phyloP scores from a whole-genome alignment of 805 yeast genomes.

The Ogataea siamensis region DNA sequence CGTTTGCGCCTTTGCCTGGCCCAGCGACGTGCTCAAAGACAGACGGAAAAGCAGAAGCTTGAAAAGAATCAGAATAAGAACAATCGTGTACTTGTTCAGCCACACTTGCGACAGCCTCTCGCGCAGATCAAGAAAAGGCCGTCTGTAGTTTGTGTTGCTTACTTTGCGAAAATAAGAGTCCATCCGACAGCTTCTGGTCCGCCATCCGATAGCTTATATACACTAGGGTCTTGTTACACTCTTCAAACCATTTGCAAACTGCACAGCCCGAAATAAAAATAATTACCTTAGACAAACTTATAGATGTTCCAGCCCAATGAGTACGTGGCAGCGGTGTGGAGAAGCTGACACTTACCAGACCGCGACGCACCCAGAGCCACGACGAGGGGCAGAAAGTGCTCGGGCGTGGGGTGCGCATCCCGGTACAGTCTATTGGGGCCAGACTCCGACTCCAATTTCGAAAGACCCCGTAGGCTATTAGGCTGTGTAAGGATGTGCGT shows the following conservation, averaged over 20 bases:
- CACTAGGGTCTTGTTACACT: constrained; percentile 7
- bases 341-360: constrained; percentile 41
- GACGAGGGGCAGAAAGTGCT: constrained; percentile 67
- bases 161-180: constrained; percentile 5
- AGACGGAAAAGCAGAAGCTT: constrained; percentile 58
- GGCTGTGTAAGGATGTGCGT: constrained; percentile 27
- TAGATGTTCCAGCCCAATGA: constrained; percentile 74
- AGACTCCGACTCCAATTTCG: constrained; percentile 19
- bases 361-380: constrained; percentile 58
- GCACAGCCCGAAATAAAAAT: constrained; percentile 7
- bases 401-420: constrained; percentile 72
- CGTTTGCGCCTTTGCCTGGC: constrained; percentile 38
- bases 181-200: neutral
- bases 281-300: constrained; percentile 34
- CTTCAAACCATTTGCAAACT: constrained; percentile 9
- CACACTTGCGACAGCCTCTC: constrained; percentile 64
- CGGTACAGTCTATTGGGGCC: constrained; percentile 33
- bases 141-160: constrained; percentile 19
- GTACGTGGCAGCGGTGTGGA: constrained; percentile 43
- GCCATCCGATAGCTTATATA: constrained; percentile 3
- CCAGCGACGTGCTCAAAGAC: constrained; percentile 44
- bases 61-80: constrained; percentile 51
- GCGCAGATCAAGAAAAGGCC: constrained; percentile 44
- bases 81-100: constrained; percentile 62
- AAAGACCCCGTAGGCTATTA: constrained; percentile 10